These are phyloP conservation scores for Colletotrichum kahawae DNA, from an alignment of 2,329 filamentous ascomycete genomes.

Conservation along the genomic window DNA sequence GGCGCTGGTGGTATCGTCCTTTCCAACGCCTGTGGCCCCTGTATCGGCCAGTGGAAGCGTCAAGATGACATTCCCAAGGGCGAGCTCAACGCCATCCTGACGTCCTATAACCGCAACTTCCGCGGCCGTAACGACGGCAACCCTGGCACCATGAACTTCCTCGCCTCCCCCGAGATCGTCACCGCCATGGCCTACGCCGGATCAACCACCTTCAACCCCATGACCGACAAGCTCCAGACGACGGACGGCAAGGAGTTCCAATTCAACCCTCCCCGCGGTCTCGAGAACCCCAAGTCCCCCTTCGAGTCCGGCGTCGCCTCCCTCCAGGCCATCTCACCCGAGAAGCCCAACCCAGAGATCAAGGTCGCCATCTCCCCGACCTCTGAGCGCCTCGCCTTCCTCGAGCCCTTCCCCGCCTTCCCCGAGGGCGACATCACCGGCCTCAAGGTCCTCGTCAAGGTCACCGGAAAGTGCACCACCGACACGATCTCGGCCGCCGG, in stretches of 20 bases:
- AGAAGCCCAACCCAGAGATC: slow-evolving; percentile 58
- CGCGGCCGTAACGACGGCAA: slow-evolving; percentile 97
- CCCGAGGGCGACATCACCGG: slow-evolving; percentile 75
- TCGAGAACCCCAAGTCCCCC: slow-evolving; percentile 62
- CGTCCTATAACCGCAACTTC: slow-evolving; percentile 99
- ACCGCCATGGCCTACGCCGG: slow-evolving; percentile 96
- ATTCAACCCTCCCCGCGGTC: slow-evolving; percentile 80
- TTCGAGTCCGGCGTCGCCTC: slow-evolving; percentile 81
- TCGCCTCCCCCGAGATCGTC: slow-evolving; percentile 94
- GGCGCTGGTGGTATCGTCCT: slow-evolving; percentile 87
- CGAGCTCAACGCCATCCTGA: slow-evolving; percentile 90
- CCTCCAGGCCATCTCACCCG: slow-evolving; percentile 77
- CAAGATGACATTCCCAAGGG: slow-evolving; percentile 86
- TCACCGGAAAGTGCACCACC: slow-evolving; percentile 97
- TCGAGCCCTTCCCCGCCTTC: slow-evolving; percentile 90
- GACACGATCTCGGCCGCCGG: slow-evolving; percentile 98
- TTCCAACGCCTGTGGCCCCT: slow-evolving; percentile 93
- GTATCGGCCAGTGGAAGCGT: slow-evolving; percentile 94
- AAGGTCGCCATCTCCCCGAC: slow-evolving; percentile 81
- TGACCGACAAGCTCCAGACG: slow-evolving; percentile 84
- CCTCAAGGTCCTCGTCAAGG: slow-evolving; percentile 91
- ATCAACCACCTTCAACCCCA: slow-evolving; percentile 92
- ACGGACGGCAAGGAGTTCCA: slow-evolving; percentile 82
- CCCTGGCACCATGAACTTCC: slow-evolving; percentile 96
- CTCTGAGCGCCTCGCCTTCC: slow-evolving; percentile 87